Percentiles rank a stretch among this genome's conserved stretches.
Evolutionary conservation across 1,284 basidiomycete genomes (phyloP).

Genomic region (Malassezia nana): DNA sequence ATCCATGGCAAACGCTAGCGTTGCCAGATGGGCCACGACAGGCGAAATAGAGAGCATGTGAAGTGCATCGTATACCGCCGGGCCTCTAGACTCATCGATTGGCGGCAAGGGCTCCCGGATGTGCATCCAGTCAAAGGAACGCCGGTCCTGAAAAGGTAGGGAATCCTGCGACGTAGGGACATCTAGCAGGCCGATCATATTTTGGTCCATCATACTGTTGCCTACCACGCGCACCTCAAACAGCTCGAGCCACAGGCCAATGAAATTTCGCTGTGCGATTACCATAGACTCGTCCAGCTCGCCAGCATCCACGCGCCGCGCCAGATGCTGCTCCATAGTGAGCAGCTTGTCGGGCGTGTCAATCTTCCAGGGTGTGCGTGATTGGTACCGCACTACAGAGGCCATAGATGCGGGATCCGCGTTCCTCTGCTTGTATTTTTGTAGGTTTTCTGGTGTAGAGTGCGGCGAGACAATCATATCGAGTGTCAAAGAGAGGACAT

Average conservation of each 20-base stretch:
- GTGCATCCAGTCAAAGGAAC: slow-evolving; percentile 25
- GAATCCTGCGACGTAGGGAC: slow-evolving; percentile 10
- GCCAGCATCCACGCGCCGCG: slow-evolving; percentile 19
- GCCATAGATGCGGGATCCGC: background rate
- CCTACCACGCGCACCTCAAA: slow-evolving; percentile 8
- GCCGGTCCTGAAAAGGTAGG: slow-evolving; percentile 10
- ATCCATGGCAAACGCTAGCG: slow-evolving; percentile 29
- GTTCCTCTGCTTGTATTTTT: background rate
- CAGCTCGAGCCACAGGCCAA: slow-evolving; percentile 6
- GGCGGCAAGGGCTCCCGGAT: slow-evolving; percentile 7
- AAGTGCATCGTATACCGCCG: background rate
- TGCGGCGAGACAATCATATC: slow-evolving; percentile 28
- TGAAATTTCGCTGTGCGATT: background rate
- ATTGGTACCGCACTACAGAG: slow-evolving; percentile 19
- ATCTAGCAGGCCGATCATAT: slow-evolving; percentile 13
- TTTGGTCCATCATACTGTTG: slow-evolving; percentile 10
- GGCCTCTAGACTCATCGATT: background rate
- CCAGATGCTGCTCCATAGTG: slow-evolving; percentile 10
- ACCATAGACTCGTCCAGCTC: slow-evolving; percentile 16
- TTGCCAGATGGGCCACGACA: slow-evolving; percentile 15
- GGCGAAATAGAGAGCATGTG: slow-evolving; percentile 10
- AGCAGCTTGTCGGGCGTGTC: slow-evolving; percentile 17
- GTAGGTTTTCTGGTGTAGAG: slow-evolving; percentile 9
- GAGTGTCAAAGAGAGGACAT: slow-evolving; percentile 23
- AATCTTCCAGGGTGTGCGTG: slow-evolving; percentile 16